Conservation (phyloP, 345 rosid genomes). For the Moringa oleifera region DNA sequence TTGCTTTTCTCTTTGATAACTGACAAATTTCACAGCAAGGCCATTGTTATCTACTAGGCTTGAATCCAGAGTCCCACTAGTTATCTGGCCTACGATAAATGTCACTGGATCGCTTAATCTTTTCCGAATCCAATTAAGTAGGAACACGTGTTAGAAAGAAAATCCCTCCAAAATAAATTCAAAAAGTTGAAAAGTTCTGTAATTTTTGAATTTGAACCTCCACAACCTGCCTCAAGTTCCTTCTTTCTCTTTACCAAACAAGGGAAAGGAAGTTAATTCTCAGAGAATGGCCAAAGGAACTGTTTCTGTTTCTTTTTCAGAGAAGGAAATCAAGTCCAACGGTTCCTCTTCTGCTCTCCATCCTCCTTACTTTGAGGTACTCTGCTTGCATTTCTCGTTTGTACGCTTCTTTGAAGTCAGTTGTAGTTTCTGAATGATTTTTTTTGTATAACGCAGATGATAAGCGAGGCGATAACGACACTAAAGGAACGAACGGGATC, state of each 20-base stretch:
- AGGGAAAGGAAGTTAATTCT: no score
- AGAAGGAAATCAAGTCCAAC: neutral
- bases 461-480: constrained; percentile 20
- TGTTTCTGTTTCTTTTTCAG: neutral
- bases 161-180: neutral
- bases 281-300: neutral
- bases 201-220: neutral
- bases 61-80: no score
- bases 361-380: neutral
- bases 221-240: neutral
- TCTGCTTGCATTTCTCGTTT: neutral
- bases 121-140: no score
- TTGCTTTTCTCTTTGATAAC: no score
- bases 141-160: neutral
- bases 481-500: constrained; percentile 28
- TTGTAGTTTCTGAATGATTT: no score
- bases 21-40: no score
- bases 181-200: no score
- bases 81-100: no score
- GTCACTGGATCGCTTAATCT: no score
- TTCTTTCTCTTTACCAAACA: neutral
- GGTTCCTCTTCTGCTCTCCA: neutral
- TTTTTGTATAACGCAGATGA: neutral
- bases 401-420: neutral
- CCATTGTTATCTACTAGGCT: no score